Conservation (phyloP, 257 asterid genomes). For the Solanum microdontum region DNA sequence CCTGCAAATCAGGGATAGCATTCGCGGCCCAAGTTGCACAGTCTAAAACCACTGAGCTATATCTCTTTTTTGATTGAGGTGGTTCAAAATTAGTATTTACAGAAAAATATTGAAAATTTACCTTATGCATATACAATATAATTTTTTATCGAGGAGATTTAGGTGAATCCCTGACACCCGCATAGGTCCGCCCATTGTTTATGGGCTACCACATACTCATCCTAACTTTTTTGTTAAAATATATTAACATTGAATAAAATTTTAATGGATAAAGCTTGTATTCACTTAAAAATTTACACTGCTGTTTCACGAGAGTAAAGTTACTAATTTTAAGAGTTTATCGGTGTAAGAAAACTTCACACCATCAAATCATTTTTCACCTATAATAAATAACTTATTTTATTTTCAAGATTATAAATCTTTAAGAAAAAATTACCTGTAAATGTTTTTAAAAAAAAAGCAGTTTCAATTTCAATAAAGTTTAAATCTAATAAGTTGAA, state of each 20-base stretch:
- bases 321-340: neutral
- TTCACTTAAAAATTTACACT: neutral
- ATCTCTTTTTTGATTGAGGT: too few species aligned
- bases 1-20: too few species aligned
- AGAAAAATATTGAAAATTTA: too few species aligned
- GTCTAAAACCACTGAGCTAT: too few species aligned
- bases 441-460: too few species aligned
- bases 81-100: too few species aligned
- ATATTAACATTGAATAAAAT: neutral
- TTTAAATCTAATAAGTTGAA: neutral
- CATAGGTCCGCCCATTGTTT: too few species aligned
- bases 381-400: neutral
- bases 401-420: neutral
- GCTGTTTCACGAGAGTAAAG: neutral
- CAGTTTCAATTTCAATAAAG: neutral
- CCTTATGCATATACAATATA: too few species aligned
- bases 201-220: too few species aligned
- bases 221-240: neutral
- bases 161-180: too few species aligned
- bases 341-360: neutral
- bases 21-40: too few species aligned
- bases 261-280: conserved; percentile 10
- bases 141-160: too few species aligned
- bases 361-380: neutral
- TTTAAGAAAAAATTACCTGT: neutral